Evolutionary conservation across 2,329 filamentous ascomycete species (phyloP).

Genomic region (Curvularia sp.): DNA sequence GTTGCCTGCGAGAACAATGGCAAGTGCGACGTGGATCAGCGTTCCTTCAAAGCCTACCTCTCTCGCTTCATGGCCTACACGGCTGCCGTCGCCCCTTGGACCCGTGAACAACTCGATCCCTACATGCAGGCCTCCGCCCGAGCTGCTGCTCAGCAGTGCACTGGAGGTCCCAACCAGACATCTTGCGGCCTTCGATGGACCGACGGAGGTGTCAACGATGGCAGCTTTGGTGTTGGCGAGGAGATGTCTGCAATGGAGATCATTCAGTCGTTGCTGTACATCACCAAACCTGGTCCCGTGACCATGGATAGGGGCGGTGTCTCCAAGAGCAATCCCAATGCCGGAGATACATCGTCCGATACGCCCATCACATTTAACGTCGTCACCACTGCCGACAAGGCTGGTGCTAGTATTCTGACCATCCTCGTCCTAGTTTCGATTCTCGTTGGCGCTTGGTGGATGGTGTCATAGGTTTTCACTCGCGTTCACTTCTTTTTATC

Average conservation of each 20-base stretch:
- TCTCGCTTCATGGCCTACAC: conserved; percentile 55
- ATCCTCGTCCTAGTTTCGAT: conserved; percentile 63
- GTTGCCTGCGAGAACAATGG: conserved; percentile 56
- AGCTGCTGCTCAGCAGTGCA: conserved; percentile 64
- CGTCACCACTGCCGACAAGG: conserved; percentile 68
- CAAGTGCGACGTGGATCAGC: conserved; percentile 58
- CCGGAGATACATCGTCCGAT: conserved; percentile 45
- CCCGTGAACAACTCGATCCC: conserved; percentile 55
- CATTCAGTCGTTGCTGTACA: conserved; percentile 56
- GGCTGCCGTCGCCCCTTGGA: conserved; percentile 51
- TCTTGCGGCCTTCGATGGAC: conserved; percentile 58
- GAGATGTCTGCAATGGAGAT: conserved; percentile 67
- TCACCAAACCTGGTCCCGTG: conserved; percentile 46
- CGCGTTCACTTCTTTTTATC: conserved; percentile 7
- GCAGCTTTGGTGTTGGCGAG: conserved; percentile 62
- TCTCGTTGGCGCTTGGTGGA: conserved; percentile 63
- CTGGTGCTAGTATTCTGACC: conserved; percentile 73
- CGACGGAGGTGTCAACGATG: conserved; percentile 54
- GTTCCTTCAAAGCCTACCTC: conserved; percentile 57
- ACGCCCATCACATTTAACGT: conserved; percentile 38
- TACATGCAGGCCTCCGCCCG: conserved; percentile 62
- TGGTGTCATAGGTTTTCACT: conserved; percentile 51
- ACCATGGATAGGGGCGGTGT: conserved; percentile 62
- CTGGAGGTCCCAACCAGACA: conserved; percentile 56
- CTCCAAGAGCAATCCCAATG: conserved; percentile 56